Conservation (phyloP, 2,329 filamentous ascomycete genomes). For the Eutypella sp. region DNA sequence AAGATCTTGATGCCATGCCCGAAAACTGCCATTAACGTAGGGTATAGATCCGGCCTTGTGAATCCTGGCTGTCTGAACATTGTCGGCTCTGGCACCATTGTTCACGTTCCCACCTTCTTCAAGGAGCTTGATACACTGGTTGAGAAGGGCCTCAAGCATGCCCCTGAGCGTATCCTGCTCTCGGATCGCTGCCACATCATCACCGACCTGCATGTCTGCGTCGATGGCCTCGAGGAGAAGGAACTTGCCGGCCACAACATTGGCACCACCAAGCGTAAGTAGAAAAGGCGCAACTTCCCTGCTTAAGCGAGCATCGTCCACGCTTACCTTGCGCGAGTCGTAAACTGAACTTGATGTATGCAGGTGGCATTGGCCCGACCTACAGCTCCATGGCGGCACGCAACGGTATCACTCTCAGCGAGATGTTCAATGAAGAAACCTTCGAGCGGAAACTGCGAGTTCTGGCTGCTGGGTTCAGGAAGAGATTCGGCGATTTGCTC, state of each 20-base stretch:
- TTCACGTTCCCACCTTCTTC: slow-evolving; percentile 54
- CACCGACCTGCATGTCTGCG: slow-evolving; percentile 58
- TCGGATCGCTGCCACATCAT: slow-evolving; percentile 58
- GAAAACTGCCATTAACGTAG: neutral
- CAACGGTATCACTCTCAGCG: slow-evolving; percentile 60
- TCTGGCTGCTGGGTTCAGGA: slow-evolving; percentile 59
- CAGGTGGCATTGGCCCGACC: slow-evolving; percentile 33
- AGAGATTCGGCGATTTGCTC: slow-evolving; percentile 50
- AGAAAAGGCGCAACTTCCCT: neutral
- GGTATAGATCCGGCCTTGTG: slow-evolving; percentile 55
- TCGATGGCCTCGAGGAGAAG: slow-evolving; percentile 63
- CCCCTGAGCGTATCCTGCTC: slow-evolving; percentile 55
- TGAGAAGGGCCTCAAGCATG: slow-evolving; percentile 52
- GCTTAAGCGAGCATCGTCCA: neutral
- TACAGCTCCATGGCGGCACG: slow-evolving; percentile 56
- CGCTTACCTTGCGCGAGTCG: neutral
- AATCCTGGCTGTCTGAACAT: slow-evolving; percentile 68
- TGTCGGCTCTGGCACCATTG: slow-evolving; percentile 60
- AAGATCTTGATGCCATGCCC: no score
- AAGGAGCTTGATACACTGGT: slow-evolving; percentile 57
- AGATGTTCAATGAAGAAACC: slow-evolving; percentile 60
- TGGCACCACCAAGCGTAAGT: slow-evolving; percentile 34
- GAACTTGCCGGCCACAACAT: slow-evolving; percentile 37
- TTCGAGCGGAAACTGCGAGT: slow-evolving; percentile 63
- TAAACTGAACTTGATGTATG: neutral